Percentiles rank a stretch among this genome's conserved stretches.
Evolutionary conservation across 2,329 filamentous ascomycete genomes (phyloP).

Genomic region (Colletotrichum cereale): DNA sequence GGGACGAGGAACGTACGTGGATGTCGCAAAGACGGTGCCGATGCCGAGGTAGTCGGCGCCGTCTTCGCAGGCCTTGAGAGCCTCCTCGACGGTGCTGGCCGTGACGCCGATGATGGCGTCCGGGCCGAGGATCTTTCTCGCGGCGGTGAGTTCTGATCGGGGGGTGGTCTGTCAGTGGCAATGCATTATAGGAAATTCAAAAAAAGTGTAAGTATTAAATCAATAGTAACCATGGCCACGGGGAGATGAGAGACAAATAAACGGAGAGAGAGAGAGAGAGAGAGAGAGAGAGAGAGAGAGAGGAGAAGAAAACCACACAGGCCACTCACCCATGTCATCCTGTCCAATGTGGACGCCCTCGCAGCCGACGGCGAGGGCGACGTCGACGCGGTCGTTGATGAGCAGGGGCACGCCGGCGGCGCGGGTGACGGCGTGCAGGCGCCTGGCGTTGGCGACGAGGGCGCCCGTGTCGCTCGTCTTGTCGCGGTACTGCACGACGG

Average conservation of each 20-base stretch:
- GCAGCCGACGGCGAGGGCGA: conserved; percentile 85
- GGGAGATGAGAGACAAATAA: not conserved
- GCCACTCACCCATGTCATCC: conserved; percentile 82
- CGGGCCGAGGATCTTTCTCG: conserved; percentile 79
- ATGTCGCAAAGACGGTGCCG: conserved; percentile 88
- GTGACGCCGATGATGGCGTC: conserved; percentile 90
- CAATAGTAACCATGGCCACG: too few species aligned
- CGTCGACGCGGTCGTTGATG: conserved; percentile 93
- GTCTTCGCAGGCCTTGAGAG: conserved; percentile 75
- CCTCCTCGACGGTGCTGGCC: conserved; percentile 81
- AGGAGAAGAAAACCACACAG: not conserved
- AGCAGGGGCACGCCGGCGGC: conserved; percentile 80
- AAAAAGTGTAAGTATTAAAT: fast-evolving
- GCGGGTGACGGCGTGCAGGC: conserved; percentile 78
- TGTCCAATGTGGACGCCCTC: conserved; percentile 96
- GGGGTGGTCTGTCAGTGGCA: not conserved
- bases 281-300: not conserved
- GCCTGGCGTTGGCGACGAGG: conserved; percentile 77
- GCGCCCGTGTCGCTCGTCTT: conserved; percentile 82
- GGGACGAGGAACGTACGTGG: conserved; percentile 69
- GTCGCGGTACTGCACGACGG: conserved; percentile 90
- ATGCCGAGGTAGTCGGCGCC: conserved; percentile 95
- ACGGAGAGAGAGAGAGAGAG: not conserved
- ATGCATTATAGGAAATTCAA: not conserved
- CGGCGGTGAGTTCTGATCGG: conserved; percentile 67